Evolutionary conservation across 805 yeast genomes (phyloP).

Genomic region (Yarrowia sp.): DNA sequence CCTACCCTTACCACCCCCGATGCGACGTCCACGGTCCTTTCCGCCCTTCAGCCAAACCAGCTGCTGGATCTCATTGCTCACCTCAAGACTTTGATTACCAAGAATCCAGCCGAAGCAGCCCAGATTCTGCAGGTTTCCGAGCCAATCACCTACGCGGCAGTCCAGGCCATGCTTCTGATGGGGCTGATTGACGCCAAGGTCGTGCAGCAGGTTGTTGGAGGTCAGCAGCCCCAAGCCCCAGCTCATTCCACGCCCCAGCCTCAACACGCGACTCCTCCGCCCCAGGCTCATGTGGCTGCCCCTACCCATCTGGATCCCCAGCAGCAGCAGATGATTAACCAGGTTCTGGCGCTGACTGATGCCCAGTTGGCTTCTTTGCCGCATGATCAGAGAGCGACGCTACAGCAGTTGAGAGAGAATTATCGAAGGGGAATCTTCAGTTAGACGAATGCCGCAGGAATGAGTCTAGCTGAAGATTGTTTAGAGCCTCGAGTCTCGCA

Average conservation of each 20-base stretch:
- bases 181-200: slow-evolving; percentile 38
- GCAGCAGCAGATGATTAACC: slow-evolving; percentile 48
- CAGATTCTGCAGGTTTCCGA: slow-evolving; percentile 54
- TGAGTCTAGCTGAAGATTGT: too few relatives aligned
- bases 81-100: slow-evolving; percentile 54
- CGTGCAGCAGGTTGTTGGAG: slow-evolving; percentile 31
- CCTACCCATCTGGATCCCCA: slow-evolving; percentile 37
- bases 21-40: slow-evolving; percentile 43
- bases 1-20: slow-evolving; percentile 46
- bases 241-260: slow-evolving; percentile 24
- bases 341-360: slow-evolving; percentile 49
- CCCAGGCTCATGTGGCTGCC: slow-evolving; percentile 8
- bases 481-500: too few relatives aligned
- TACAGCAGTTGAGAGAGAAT: slow-evolving; percentile 32
- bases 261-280: slow-evolving; percentile 16
- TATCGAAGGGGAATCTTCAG: slow-evolving; percentile 27
- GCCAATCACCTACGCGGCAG: slow-evolving; percentile 71
- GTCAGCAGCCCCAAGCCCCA: slow-evolving; percentile 20
- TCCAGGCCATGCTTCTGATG: slow-evolving; percentile 57
- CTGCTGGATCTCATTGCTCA: slow-evolving; percentile 51
- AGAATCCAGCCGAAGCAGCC: slow-evolving; percentile 58
- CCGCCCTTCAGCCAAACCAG: slow-evolving; percentile 47
- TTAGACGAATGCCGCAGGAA: background rate
- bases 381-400: slow-evolving; percentile 45
- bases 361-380: slow-evolving; percentile 49